A percentile compares a stretch with the other conserved stretches of the same genome.
Conservation (phyloP, 2,329 filamentous ascomycete genomes). For the Trichocomaceae sp. region DNA sequence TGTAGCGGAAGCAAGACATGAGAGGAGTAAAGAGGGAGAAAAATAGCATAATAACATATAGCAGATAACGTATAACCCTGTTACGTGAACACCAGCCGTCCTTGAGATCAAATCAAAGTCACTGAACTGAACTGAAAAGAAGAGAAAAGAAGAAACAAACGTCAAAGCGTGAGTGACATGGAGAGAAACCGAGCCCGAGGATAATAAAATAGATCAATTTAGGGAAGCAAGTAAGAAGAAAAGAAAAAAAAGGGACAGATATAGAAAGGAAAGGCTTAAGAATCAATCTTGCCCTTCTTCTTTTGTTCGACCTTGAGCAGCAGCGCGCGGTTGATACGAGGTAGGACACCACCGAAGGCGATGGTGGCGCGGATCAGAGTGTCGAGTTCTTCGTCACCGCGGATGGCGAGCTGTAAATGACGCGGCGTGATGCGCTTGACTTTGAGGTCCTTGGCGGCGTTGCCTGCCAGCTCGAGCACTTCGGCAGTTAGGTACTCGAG, state of each 20-base stretch:
- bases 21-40: neutral
- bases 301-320: constrained; percentile 95
- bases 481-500: constrained; percentile 97
- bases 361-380: constrained; percentile 96
- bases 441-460: constrained; percentile 98
- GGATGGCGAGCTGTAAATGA: constrained; percentile 95
- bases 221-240: constrained; percentile 5
- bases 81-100: constrained; percentile 8
- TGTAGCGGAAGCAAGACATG: neutral
- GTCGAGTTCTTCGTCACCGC: constrained; percentile 96
- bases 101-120: constrained; percentile 4
- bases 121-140: neutral
- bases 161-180: constrained; percentile 17
- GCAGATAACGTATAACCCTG: neutral
- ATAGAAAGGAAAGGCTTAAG: constrained; percentile 8
- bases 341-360: constrained; percentile 94
- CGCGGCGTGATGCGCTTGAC: constrained; percentile 99
- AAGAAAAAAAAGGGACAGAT: neutral
- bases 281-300: constrained; percentile 66
- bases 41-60: neutral
- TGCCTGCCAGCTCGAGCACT: constrained; percentile 95
- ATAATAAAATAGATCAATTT: constrained; percentile 3
- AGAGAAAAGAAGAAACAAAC: constrained; percentile 1
- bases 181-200: constrained; percentile 1
- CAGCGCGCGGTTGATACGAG: constrained; percentile 96